phyloP scores from a whole-genome alignment of 108 stramenopile genomes.

The Skeletonema grethae region DNA sequence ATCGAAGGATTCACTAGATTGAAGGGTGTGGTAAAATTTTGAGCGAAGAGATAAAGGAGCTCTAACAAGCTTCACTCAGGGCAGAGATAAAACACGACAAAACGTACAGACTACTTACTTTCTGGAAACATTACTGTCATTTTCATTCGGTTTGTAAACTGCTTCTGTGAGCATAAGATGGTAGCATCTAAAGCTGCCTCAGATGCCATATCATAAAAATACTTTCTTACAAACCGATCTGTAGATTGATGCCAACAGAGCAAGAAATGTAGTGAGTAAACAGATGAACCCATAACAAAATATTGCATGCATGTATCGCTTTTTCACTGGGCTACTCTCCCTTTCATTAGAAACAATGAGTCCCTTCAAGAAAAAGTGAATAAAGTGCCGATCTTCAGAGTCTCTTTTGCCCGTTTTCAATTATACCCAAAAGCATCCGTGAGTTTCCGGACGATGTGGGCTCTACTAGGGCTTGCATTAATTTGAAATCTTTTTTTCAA shows the following conservation, averaged over 20 bases:
- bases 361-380: constrained; percentile 49
- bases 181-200: constrained; percentile 72
- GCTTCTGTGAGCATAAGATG: constrained; percentile 64
- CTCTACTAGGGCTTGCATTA: constrained; percentile 41
- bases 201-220: constrained; percentile 82
- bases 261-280: neutral
- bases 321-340: constrained; percentile 57
- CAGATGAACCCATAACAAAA: neutral
- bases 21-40: too few species aligned
- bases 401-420: neutral
- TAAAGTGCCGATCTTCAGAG: constrained; percentile 49
- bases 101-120: constrained; percentile 4
- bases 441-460: constrained; percentile 22
- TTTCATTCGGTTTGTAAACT: constrained; percentile 79
- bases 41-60: too few species aligned
- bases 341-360: constrained; percentile 24
- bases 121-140: constrained; percentile 83
- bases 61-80: too few species aligned
- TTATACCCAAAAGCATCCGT: constrained; percentile 27
- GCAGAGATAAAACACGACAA: too few species aligned
- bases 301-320: constrained; percentile 32
- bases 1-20: constrained; percentile 68
- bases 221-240: constrained; percentile 80
- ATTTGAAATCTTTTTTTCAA: neutral
- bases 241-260: neutral